Percentiles rank a stretch among this genome's conserved stretches.
These are phyloP conservation scores for Sideroxylon spinosum DNA, from an alignment of 179 eudicot genomes.

Conservation along the genomic window DNA sequence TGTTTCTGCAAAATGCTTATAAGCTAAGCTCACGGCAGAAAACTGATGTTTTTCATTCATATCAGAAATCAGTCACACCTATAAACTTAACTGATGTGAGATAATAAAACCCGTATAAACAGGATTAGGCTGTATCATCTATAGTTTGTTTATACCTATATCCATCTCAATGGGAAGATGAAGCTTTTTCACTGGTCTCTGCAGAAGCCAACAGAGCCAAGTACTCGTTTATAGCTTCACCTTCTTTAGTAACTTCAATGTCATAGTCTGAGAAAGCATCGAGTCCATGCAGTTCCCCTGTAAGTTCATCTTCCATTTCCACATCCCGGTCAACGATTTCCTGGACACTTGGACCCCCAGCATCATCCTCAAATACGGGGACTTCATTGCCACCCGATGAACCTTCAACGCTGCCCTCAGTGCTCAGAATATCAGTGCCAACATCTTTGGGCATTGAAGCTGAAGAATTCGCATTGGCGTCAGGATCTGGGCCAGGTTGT, in stretches of 20 bases:
- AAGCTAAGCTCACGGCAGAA: background rate
- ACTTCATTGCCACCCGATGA: constrained; percentile 30
- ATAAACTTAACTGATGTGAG: background rate
- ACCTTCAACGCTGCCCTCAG: constrained; percentile 23
- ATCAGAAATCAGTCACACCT: background rate
- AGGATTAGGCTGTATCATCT: background rate
- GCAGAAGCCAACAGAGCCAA: constrained; percentile 56
- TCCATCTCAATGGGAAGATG: constrained; percentile 12
- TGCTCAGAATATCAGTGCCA: background rate
- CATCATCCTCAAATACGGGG: background rate
- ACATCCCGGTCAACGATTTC: constrained; percentile 47
- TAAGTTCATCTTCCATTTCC: constrained; percentile 75
- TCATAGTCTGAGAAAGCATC: constrained; percentile 83
- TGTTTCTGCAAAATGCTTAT: background rate
- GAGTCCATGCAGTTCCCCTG: constrained; percentile 42
- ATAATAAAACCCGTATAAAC: background rate
- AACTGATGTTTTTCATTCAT: background rate
- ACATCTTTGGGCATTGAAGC: background rate
- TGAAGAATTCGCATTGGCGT: constrained; percentile 18
- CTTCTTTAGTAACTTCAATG: constrained; percentile 80
- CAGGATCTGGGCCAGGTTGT: constrained; percentile 20
- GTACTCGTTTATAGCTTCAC: constrained; percentile 81
- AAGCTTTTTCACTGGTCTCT: constrained; percentile 16
- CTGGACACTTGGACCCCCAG: constrained; percentile 27
- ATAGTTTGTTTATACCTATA: background rate